These are phyloP conservation scores for Vanrija sp. DNA, from an alignment of 1,284 basidiomycete species.

Conservation along the genomic window DNA sequence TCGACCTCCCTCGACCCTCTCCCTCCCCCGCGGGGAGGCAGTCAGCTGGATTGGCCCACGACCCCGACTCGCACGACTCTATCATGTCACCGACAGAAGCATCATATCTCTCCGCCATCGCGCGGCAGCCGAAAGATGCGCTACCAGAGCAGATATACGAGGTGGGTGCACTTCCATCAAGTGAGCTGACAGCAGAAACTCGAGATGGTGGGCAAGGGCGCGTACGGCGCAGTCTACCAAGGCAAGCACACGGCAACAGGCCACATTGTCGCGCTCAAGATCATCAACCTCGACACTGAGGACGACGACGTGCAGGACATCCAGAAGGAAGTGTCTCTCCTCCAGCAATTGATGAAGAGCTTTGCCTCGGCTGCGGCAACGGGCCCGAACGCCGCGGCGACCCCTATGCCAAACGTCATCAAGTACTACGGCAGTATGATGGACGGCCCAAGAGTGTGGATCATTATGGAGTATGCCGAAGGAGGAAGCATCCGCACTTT, in stretches of 20 bases:
- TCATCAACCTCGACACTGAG: conserved; percentile 95
- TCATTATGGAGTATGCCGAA: conserved; percentile 96
- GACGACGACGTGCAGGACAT: conserved; percentile 97
- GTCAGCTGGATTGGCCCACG: not conserved
- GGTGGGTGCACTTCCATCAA: conserved; percentile 14
- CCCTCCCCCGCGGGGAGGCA: too few species aligned
- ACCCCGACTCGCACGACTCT: not conserved
- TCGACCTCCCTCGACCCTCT: too few species aligned
- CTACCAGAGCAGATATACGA: conserved; percentile 40
- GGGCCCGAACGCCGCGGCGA: conserved; percentile 1
- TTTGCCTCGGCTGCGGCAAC: conserved; percentile 40
- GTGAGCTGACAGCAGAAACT: conserved; percentile 53
- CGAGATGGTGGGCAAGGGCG: conserved; percentile 85
- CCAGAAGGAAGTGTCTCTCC: conserved; percentile 88
- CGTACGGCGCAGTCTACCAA: conserved; percentile 93
- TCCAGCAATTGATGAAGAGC: conserved; percentile 68
- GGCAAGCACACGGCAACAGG: conserved; percentile 79
- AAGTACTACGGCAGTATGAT: conserved; percentile 95
- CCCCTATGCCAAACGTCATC: conserved; percentile 67
- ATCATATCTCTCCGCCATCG: conserved; percentile 37
- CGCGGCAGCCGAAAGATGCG: conserved; percentile 42
- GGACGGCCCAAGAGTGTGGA: conserved; percentile 94
- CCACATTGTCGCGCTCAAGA: conserved; percentile 89
- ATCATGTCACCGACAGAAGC: conserved; percentile 29
- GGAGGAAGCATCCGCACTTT: conserved; percentile 92